phyloP scores from a whole-genome alignment of 306 rosid species.

The Macrotyloma uniflorum region DNA sequence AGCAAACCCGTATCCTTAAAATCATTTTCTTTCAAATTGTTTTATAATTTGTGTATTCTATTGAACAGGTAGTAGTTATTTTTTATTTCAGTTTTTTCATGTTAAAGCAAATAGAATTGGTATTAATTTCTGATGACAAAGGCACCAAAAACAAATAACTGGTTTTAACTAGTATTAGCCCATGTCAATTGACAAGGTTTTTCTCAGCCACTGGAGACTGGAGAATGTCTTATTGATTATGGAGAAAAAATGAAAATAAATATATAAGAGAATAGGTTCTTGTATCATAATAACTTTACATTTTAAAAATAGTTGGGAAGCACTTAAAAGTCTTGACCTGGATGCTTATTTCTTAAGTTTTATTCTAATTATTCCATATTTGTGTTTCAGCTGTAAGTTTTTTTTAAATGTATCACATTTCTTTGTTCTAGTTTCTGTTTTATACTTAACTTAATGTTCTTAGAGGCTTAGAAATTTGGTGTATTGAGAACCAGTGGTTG shows the following conservation, averaged over 20 bases:
- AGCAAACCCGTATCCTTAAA: slow-evolving; percentile 85
- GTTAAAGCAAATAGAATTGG: not conserved
- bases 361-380: slow-evolving; percentile 21
- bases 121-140: slow-evolving; percentile 8
- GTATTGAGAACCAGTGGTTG: slow-evolving; percentile 74
- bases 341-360: not conserved
- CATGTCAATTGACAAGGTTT: not conserved
- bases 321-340: not conserved
- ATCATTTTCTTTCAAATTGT: slow-evolving; percentile 28
- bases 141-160: not conserved
- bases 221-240: slow-evolving; percentile 19
- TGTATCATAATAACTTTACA: slow-evolving; percentile 7
- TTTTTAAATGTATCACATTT: slow-evolving; percentile 23
- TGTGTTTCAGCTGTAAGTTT: slow-evolving; percentile 19
- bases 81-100: not conserved
- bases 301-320: slow-evolving; percentile 5
- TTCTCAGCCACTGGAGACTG: slow-evolving; percentile 2
- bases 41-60: slow-evolving; percentile 4
- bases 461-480: slow-evolving; percentile 95
- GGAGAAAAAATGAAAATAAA: not conserved
- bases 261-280: not conserved
- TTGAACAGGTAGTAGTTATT: not conserved
- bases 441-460: slow-evolving; percentile 52
- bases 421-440: slow-evolving; percentile 40
- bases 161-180: slow-evolving; percentile 26